Evolutionary conservation across 768 basidiomycete species (phyloP).

Genomic region (Trametes cinnabarina): DNA sequence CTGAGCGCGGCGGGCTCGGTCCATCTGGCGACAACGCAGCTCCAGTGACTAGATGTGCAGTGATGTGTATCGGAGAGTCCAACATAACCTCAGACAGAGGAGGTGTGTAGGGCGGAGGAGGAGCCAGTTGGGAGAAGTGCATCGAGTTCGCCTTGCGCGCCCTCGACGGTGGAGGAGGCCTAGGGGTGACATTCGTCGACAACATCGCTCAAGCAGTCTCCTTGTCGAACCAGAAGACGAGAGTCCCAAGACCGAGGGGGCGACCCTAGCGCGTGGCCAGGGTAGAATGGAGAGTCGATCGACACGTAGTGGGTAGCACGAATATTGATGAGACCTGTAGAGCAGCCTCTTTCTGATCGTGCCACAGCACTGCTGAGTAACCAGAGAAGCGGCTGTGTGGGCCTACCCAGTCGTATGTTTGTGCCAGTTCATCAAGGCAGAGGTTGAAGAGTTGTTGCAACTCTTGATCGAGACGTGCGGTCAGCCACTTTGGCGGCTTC

Average conservation of each 20-base stretch:
- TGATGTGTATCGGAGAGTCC: constrained; percentile 39
- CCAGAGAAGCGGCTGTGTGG: neutral
- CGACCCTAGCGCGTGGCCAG: neutral
- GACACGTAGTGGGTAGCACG: neutral
- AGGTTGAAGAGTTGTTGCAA: neutral
- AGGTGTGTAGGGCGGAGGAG: constrained; percentile 60
- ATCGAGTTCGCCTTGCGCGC: constrained; percentile 47
- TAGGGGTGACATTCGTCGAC: constrained; percentile 41
- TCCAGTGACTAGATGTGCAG: constrained; percentile 32
- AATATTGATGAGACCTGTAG: too few relatives aligned
- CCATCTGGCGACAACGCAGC: constrained; percentile 21
- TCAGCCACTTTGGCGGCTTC: neutral
- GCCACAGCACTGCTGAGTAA: neutral
- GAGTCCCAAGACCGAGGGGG: too few relatives aligned
- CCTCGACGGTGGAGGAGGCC: constrained; percentile 69
- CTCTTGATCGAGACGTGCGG: neutral
- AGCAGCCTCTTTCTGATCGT: neutral
- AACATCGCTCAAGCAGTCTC: constrained; percentile 32
- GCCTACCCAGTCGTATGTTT: neutral
- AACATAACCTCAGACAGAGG: constrained; percentile 34
- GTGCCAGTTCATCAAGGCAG: neutral
- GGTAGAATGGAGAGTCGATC: neutral
- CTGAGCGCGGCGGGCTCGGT: constrained; percentile 20
- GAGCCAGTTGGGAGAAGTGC: constrained; percentile 28
- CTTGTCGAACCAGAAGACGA: neutral